Percentiles rank a stretch among this genome's conserved stretches.
Evolutionary conservation across 2,329 filamentous ascomycete species (phyloP).

Genomic region (Tothia fuscella): DNA sequence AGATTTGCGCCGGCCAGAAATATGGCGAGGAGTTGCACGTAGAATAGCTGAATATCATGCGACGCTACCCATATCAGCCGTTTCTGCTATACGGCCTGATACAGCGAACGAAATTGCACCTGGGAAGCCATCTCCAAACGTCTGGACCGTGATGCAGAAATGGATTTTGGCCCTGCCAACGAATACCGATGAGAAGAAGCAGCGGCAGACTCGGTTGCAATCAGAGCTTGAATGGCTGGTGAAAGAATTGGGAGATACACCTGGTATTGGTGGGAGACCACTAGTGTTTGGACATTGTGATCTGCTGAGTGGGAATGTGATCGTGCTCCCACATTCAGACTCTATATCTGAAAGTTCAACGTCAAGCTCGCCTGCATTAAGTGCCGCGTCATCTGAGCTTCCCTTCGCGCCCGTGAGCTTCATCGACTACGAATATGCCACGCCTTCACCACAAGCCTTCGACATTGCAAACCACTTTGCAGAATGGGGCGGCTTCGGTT

Average conservation of each 20-base stretch:
- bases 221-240: constrained; percentile 61
- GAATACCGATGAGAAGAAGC: constrained; percentile 54
- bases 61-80: constrained; percentile 44
- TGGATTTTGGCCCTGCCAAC: constrained; percentile 82
- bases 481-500: constrained; percentile 96
- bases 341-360: constrained; percentile 6
- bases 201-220: constrained; percentile 58
- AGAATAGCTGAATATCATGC: constrained; percentile 92
- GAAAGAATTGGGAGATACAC: constrained; percentile 59
- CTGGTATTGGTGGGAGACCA: constrained; percentile 63
- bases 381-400: constrained; percentile 22
- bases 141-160: constrained; percentile 93
- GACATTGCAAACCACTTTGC: constrained; percentile 97
- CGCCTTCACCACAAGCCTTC: constrained; percentile 86
- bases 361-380: constrained; percentile 15
- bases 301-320: constrained; percentile 90
- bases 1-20: constrained; percentile 61
- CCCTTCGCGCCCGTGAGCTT: constrained; percentile 50
- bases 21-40: constrained; percentile 74
- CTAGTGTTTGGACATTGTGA: constrained; percentile 94
- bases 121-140: constrained; percentile 55
- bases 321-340: constrained; percentile 50
- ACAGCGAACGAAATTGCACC: constrained; percentile 20
- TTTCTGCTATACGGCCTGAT: constrained; percentile 18
- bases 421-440: constrained; percentile 98